Conservation (phyloP, 2,329 filamentous ascomycete species). For the Cercospora berteroae region DNA sequence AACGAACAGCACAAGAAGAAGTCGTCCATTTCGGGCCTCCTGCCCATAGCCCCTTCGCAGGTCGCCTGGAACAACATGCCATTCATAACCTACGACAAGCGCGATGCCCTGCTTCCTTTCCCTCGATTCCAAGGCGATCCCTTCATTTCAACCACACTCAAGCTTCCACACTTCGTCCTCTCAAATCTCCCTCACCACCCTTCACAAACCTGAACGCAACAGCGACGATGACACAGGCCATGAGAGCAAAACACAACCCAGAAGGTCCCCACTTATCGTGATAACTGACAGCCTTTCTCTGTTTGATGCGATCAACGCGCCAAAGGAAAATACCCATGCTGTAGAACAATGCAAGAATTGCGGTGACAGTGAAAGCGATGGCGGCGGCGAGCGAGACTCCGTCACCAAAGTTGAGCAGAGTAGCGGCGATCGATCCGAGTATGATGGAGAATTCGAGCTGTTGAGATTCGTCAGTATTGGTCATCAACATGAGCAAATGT, state of each 20-base stretch:
- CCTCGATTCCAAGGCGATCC: too few relatives aligned
- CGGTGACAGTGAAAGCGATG: constrained; percentile 73
- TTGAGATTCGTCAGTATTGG: not conserved
- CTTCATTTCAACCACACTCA: not conserved
- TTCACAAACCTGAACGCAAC: constrained; percentile 71
- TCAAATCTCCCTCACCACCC: constrained; percentile 50
- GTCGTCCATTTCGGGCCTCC: too few relatives aligned
- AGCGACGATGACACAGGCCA: constrained; percentile 72
- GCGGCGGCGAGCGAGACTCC: constrained; percentile 62
- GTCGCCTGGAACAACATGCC: too few relatives aligned
- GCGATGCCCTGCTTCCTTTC: too few relatives aligned
- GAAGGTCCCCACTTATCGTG: constrained; percentile 88
- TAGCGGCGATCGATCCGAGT: constrained; percentile 81
- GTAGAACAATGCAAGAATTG: constrained; percentile 76
- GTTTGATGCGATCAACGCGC: constrained; percentile 80
- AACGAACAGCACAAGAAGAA: not conserved
- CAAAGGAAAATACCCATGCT: constrained; percentile 82
- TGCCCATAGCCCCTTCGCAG: too few relatives aligned
- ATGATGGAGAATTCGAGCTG: constrained; percentile 95
- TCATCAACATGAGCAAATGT: not conserved
- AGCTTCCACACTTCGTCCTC: constrained; percentile 12
- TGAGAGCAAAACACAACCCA: constrained; percentile 68
- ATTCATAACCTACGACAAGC: too few relatives aligned
- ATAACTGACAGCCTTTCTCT: constrained; percentile 79
- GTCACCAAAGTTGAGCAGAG: constrained; percentile 76